Evolutionary conservation across 1,284 basidiomycete species (phyloP).

Genomic region (Bondarzewia mesenterica): DNA sequence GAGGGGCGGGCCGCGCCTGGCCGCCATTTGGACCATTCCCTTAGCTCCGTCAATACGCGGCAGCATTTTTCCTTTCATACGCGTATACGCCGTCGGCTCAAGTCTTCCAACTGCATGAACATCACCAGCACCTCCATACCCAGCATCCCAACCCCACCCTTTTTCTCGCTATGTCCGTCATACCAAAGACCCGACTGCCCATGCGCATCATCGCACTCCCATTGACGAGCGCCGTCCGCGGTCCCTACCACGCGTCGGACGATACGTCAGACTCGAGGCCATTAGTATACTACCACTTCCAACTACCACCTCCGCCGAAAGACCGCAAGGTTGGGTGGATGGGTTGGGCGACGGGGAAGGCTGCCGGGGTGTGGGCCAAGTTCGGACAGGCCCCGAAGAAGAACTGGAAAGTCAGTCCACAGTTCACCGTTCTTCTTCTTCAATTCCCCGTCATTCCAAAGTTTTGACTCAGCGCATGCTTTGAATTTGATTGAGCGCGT

Average conservation of each 20-base stretch:
- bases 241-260: constrained; percentile 10
- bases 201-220: constrained; percentile 43
- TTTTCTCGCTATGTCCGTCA: constrained; percentile 17
- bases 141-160: not conserved
- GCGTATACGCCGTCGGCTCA: no score
- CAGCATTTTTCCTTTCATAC: no score
- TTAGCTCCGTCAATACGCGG: no score
- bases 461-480: no score
- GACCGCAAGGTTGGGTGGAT: constrained; percentile 17
- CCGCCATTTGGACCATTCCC: no score
- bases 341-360: constrained; percentile 42
- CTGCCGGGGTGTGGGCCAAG: constrained; percentile 46
- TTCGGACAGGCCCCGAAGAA: constrained; percentile 57
- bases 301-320: constrained; percentile 21
- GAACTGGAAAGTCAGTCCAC: constrained; percentile 49
- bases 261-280: constrained; percentile 11
- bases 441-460: not conserved
- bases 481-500: no score
- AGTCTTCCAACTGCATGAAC: not conserved
- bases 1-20: no score
- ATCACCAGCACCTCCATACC: not conserved
- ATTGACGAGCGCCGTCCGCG: constrained; percentile 22
- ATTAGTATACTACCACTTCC: constrained; percentile 42
- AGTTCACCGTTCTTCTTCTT: not conserved
- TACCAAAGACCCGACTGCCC: constrained; percentile 20